These are phyloP conservation scores for Geranium incanum DNA, from an alignment of 441 rosid genomes.

Conservation along the genomic window DNA sequence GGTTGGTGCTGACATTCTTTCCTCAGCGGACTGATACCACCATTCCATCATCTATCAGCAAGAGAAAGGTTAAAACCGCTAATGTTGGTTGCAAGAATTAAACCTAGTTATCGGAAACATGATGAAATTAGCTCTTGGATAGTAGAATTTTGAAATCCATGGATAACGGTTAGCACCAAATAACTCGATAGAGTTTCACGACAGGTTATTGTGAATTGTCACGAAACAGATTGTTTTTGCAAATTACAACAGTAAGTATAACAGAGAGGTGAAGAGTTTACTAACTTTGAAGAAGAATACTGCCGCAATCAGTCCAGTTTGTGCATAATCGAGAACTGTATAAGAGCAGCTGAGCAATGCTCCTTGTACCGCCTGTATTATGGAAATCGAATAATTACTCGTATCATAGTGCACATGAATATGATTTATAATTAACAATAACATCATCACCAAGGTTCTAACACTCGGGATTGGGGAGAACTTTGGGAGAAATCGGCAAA, in stretches of 20 bases:
- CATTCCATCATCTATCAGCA: slow-evolving; percentile 91
- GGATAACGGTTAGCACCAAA: no score
- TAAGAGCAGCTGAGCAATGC: slow-evolving; percentile 71
- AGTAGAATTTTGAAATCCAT: no score
- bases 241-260: neutral
- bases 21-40: slow-evolving; percentile 99
- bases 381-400: neutral
- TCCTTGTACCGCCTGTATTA: slow-evolving; percentile 66
- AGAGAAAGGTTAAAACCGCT: neutral
- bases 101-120: no score
- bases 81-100: neutral
- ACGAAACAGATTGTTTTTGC: no score
- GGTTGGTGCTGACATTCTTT: slow-evolving; percentile 95
- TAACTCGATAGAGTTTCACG: no score
- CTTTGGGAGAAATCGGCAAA: no score
- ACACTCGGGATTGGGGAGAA: no score
- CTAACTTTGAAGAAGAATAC: slow-evolving; percentile 93
- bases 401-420: neutral
- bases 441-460: no score
- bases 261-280: slow-evolving; percentile 12
- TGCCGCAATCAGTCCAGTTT: slow-evolving; percentile 91
- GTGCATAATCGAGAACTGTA: slow-evolving; percentile 85
- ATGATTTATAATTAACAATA: neutral
- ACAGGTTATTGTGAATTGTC: no score
- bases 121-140: no score